Base-by-base conservation (phyloP, 176 grass and related monocot genomes). In the Thinopyrum elongatum region DNA sequence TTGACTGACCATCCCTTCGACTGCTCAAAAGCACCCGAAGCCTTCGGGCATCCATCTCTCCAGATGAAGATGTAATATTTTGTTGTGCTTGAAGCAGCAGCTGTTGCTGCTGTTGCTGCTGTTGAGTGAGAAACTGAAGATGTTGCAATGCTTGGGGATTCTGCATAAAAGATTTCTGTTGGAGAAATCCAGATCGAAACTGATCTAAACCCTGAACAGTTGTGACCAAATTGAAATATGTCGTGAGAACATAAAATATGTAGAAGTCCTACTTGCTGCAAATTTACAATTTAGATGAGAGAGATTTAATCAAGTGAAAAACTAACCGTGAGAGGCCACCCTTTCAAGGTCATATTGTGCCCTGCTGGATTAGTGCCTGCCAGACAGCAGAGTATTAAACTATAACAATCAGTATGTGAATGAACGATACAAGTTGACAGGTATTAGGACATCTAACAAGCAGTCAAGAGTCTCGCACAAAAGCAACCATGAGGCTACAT, bases 81-180 rank as follows among this genome's bases (percentile, higher is more conserved):
- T 97, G 90, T 21, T 97, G 95, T 42, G 95, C 92, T 84, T 93
- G 95, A 83, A 97, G 85, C 69, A 97, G 87, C 57, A 95, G 57
- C 47, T 91, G 89, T 30, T 97, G 95, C 83, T 97, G 69, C 39
- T 91, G 89, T 30, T 97, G 95, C 83, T 97, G 95, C 31, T 93
- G 92, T 15, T 79, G 89, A 80, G 83, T 93, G 19, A 97, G 87
- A 85, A 93, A 95, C 65, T 97, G 95, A 77, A 97, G 90, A 64
- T 95, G 90, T 65, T 94, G 90, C 59, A 95, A 67, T 46, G 90
- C 82, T 82, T 97, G 95, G 34, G 91, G 79, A 30, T 85, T 84
- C 82, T 93, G 92, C 80, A 90, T 91, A 85, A 87, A 91, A 75
- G 95, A 81, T 72, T 97, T 97, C 61, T 93, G 84, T 31, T 94